phyloP scores from a whole-genome alignment of 768 basidiomycete species.

The Pulveroboletus frians region DNA sequence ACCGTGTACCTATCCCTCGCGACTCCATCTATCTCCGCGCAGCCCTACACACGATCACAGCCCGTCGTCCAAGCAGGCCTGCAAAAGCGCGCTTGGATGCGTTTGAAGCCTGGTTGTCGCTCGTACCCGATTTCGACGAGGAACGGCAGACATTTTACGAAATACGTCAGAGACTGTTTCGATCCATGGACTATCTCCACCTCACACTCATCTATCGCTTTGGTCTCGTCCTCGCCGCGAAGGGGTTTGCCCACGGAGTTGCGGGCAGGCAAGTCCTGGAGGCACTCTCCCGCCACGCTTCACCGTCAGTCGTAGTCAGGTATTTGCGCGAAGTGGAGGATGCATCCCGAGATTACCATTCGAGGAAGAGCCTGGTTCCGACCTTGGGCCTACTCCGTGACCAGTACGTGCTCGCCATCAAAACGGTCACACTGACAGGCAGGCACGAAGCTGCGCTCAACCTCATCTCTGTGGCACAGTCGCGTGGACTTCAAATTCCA shows the following conservation, averaged over 20 bases:
- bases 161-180: constrained; percentile 34
- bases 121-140: constrained; percentile 34
- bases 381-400: constrained; percentile 10
- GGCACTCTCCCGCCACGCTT: constrained; percentile 41
- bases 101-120: constrained; percentile 41
- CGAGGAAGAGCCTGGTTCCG: not conserved
- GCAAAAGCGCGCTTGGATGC: constrained; percentile 11
- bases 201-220: constrained; percentile 39
- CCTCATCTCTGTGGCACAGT: constrained; percentile 37
- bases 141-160: constrained; percentile 16
- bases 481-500: constrained; percentile 30
- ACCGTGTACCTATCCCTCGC: constrained; percentile 35
- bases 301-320: constrained; percentile 26
- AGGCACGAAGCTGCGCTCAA: constrained; percentile 39
- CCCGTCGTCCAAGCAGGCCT: constrained; percentile 15
- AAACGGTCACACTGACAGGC: constrained; percentile 36
- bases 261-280: constrained; percentile 29
- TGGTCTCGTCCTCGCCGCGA: constrained; percentile 40
- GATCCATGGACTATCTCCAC: constrained; percentile 25
- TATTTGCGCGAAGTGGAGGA: constrained; percentile 36
- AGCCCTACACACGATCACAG: constrained; percentile 31
- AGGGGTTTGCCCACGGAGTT: constrained; percentile 36
- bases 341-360: constrained; percentile 10
- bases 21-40: constrained; percentile 35
- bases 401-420: constrained; percentile 38